These are phyloP conservation scores for Trametes pubescens DNA, from an alignment of 1,284 basidiomycete species.

Conservation along the genomic window DNA sequence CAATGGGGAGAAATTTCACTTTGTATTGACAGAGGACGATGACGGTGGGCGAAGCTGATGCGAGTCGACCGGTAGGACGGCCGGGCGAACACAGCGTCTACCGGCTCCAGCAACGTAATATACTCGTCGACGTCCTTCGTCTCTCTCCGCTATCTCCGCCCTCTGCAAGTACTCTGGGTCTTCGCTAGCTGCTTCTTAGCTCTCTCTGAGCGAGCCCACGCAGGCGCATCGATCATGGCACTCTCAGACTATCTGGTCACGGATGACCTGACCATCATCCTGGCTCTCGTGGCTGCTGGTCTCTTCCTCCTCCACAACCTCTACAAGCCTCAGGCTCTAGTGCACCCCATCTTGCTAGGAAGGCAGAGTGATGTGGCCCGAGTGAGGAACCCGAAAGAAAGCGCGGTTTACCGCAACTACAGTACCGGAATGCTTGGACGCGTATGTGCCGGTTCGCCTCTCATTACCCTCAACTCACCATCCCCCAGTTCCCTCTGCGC, in stretches of 20 bases:
- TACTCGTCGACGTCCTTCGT: neutral
- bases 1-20: neutral
- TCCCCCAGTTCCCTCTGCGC: constrained; percentile 68
- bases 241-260: constrained; percentile 67
- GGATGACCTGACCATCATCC: constrained; percentile 78
- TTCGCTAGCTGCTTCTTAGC: too few relatives aligned
- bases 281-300: constrained; percentile 75
- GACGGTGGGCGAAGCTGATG: constrained; percentile 11
- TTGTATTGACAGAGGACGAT: constrained; percentile 1
- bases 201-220: neutral
- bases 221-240: constrained; percentile 45
- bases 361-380: constrained; percentile 85
- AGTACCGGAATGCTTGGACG: constrained; percentile 79
- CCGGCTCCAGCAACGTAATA: constrained; percentile 5
- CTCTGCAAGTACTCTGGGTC: neutral
- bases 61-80: neutral
- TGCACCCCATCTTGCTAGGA: constrained; percentile 84
- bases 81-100: constrained; percentile 10
- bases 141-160: neutral
- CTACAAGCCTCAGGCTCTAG: constrained; percentile 80
- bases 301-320: constrained; percentile 78
- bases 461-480: constrained; percentile 3
- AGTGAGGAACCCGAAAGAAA: constrained; percentile 77
- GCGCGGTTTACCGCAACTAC: constrained; percentile 85
- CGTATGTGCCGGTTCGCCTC: constrained; percentile 51